phyloP scores from a whole-genome alignment of 2,329 filamentous ascomycete species.

The Trichothecium sympodiale region DNA sequence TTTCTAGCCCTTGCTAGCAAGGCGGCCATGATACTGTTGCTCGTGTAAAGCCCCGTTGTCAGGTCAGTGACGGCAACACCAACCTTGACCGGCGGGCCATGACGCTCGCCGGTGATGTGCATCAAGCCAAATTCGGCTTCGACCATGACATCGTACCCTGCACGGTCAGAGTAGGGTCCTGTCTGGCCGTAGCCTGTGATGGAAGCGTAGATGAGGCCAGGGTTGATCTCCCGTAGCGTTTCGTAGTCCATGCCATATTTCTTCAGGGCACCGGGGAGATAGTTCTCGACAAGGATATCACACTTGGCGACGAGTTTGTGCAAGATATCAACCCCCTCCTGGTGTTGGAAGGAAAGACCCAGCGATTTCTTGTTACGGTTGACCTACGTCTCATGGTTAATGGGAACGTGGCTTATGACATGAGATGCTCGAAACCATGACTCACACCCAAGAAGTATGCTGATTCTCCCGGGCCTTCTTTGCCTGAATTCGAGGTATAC shows the following conservation, averaged over 20 bases:
- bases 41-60: constrained; percentile 89
- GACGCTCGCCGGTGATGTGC: constrained; percentile 88
- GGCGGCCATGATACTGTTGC: constrained; percentile 91
- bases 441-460: constrained; percentile 88
- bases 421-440: constrained; percentile 1
- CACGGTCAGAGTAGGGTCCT: constrained; percentile 74
- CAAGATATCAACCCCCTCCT: constrained; percentile 72
- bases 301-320: constrained; percentile 75
- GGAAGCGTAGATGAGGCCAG: constrained; percentile 80
- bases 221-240: constrained; percentile 71
- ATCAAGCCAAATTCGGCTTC: constrained; percentile 97
- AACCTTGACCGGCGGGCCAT: constrained; percentile 90
- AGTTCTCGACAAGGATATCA: constrained; percentile 94
- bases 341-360: constrained; percentile 80
- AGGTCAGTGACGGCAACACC: constrained; percentile 94
- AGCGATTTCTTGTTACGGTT: constrained; percentile 97
- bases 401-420: neutral
- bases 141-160: constrained; percentile 98
- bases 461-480: constrained; percentile 72
- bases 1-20: constrained; percentile 65
- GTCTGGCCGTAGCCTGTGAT: constrained; percentile 97
- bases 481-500: constrained; percentile 50
- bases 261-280: constrained; percentile 76
- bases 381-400: constrained; percentile 46
- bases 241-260: constrained; percentile 90